These are phyloP conservation scores for Nakazawaea anatomiae DNA, from an alignment of 805 yeast species.

Conservation along the genomic window DNA sequence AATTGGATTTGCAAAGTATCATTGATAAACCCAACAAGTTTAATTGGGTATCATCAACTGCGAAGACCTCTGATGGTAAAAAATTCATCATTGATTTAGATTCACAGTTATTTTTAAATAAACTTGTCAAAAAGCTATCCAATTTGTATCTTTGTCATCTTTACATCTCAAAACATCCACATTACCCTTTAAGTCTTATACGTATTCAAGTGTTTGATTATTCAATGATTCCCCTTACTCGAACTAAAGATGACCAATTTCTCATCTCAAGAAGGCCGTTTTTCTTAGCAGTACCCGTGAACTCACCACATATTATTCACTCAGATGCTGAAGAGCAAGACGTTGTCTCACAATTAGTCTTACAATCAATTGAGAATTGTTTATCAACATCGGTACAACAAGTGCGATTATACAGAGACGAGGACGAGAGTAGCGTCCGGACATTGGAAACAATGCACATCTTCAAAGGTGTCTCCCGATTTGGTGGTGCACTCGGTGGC, in stretches of 20 bases:
- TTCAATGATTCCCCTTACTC: slow-evolving; percentile 14
- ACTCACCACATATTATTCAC: slow-evolving; percentile 64
- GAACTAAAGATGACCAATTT: slow-evolving; percentile 13
- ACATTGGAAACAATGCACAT: slow-evolving; percentile 53
- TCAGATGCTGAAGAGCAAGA: slow-evolving; percentile 33
- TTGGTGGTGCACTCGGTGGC: slow-evolving; percentile 55
- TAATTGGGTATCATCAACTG: slow-evolving; percentile 44
- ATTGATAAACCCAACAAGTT: slow-evolving; percentile 49
- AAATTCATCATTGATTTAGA: slow-evolving; percentile 33
- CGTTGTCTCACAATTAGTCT: slow-evolving; percentile 42
- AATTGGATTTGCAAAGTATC: slow-evolving; percentile 59
- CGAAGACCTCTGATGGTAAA: slow-evolving; percentile 25
- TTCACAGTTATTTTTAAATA: slow-evolving; percentile 45
- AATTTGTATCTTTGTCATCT: slow-evolving; percentile 56
- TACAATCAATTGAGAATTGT: slow-evolving; percentile 55
- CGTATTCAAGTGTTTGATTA: slow-evolving; percentile 66
- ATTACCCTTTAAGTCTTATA: slow-evolving; percentile 51
- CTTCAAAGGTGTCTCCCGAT: slow-evolving; percentile 56
- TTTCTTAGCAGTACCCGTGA: slow-evolving; percentile 60
- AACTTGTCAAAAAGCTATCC: slow-evolving; percentile 41
- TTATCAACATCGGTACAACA: slow-evolving; percentile 40
- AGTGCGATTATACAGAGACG: slow-evolving; percentile 29
- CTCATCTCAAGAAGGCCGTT: slow-evolving; percentile 53
- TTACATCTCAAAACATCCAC: slow-evolving; percentile 61
- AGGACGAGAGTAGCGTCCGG: slow-evolving; percentile 28